Evolutionary conservation across 257 asterid species (phyloP).

Genomic region (Asclepias syriaca): DNA sequence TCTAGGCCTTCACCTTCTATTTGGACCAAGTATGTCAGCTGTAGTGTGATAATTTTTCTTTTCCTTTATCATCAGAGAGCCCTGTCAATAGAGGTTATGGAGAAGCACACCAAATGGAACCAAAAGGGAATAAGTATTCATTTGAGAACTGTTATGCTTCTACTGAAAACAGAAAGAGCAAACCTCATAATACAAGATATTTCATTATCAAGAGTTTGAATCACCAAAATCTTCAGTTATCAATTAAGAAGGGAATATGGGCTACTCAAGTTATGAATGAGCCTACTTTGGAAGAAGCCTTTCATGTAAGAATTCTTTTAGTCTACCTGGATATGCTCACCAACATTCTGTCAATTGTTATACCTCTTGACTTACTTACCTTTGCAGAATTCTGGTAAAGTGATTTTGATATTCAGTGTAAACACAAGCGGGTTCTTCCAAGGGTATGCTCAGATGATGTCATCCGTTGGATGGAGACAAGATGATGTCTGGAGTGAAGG

Average conservation of each 20-base stretch:
- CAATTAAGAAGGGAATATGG: conserved; percentile 84
- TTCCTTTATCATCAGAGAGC: conserved; percentile 28
- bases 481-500: conserved; percentile 84
- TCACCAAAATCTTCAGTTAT: conserved; percentile 78
- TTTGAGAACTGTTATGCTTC: conserved; percentile 46
- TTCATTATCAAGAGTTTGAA: conserved; percentile 93
- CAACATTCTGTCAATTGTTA: background rate
- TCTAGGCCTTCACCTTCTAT: background rate
- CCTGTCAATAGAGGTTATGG: conserved; percentile 42
- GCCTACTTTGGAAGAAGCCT: conserved; percentile 93
- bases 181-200: conserved; percentile 51
- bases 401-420: conserved; percentile 93
- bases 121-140: conserved; percentile 39
- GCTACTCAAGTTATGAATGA: conserved; percentile 98
- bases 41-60: conserved; percentile 10
- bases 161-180: conserved; percentile 45
- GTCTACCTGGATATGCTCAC: conserved; percentile 15
- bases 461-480: conserved; percentile 82
- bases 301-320: conserved; percentile 59
- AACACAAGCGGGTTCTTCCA: conserved; percentile 97
- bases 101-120: conserved; percentile 46
- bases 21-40: conserved; percentile 19
- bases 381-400: conserved; percentile 91
- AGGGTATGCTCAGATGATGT: conserved; percentile 97
- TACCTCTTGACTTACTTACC: conserved; percentile 11